Conservation (phyloP, 2,329 filamentous ascomycete genomes). For the Ophiostoma pallidulum region DNA sequence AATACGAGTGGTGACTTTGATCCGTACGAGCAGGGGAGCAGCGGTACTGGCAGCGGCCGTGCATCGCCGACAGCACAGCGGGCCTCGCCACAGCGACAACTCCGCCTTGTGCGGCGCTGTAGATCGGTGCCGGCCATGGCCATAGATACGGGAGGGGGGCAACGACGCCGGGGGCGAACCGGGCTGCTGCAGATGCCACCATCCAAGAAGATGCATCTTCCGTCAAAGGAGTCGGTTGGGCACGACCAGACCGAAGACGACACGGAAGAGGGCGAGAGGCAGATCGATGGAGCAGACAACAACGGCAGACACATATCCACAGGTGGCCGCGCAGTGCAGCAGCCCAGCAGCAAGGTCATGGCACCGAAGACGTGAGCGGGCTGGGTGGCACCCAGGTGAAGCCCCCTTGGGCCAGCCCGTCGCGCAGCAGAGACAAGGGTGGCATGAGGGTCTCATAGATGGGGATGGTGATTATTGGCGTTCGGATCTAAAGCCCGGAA, state of each 20-base stretch:
- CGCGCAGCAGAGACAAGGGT: slow-evolving; percentile 1
- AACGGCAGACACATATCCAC: slow-evolving; percentile 6
- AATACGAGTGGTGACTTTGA: slow-evolving; percentile 6
- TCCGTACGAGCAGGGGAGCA: background rate
- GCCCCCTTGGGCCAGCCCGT: background rate
- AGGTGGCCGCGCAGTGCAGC: background rate
- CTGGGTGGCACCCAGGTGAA: no score
- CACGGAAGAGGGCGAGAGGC: background rate
- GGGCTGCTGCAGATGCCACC: background rate
- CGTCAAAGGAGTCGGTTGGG: background rate
- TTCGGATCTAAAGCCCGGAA: no score
- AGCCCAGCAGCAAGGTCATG: no score
- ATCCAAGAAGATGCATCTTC: background rate
- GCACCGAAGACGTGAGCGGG: no score
- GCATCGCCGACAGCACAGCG: no score
- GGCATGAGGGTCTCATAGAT: slow-evolving; percentile 2
- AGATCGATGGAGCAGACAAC: background rate
- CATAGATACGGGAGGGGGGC: background rate
- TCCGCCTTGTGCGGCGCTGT: background rate
- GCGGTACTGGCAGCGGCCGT: no score
- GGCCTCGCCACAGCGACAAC: background rate
- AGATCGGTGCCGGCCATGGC: background rate
- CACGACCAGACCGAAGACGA: slow-evolving; percentile 6
- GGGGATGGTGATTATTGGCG: background rate
- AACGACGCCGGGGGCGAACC: background rate